Evolutionary conservation across 257 asterid genomes (phyloP).

Genomic region (Nicotiana sylvestris): DNA sequence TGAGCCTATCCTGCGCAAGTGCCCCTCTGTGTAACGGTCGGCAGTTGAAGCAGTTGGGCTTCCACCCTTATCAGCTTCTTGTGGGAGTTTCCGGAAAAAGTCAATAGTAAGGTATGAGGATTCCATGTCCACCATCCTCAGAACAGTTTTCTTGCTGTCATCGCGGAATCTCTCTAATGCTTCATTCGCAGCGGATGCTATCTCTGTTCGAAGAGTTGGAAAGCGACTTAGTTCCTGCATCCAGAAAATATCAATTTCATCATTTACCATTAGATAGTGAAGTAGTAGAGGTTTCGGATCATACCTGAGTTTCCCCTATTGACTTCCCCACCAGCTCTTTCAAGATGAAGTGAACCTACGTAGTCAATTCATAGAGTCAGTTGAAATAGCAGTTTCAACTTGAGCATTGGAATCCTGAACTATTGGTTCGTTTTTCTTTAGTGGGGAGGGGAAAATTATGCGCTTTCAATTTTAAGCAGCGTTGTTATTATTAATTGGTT

Average conservation of each 20-base stretch:
- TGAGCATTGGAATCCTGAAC: not conserved
- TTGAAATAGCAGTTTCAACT: not conserved
- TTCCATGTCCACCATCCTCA: conserved; percentile 45
- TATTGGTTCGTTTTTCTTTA: not conserved
- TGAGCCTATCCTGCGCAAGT: conserved; percentile 32
- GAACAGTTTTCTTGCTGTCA: conserved; percentile 36
- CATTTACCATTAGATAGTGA: not conserved
- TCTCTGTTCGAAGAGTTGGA: conserved; percentile 35
- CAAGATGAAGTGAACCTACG: conserved; percentile 37
- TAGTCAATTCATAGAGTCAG: not conserved
- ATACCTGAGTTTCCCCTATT: conserved; percentile 38
- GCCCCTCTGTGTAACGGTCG: conserved; percentile 35
- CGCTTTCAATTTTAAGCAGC: not conserved
- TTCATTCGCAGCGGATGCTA: conserved; percentile 30
- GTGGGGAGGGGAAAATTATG: not conserved
- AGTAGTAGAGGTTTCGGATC: not conserved
- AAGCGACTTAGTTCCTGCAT: conserved; percentile 36
- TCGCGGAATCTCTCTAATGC: conserved; percentile 36
- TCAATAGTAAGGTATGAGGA: conserved; percentile 37
- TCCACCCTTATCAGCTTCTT: conserved; percentile 35
- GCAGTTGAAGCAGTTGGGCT: conserved; percentile 27
- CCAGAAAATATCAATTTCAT: not conserved
- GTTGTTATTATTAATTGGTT: not conserved
- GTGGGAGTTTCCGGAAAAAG: conserved; percentile 43
- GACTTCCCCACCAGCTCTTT: conserved; percentile 45